Percentiles rank a stretch among this genome's conserved stretches.
Conservation (phyloP, 169 alveolate genomes). For the Cardiosporidium cionae region DNA sequence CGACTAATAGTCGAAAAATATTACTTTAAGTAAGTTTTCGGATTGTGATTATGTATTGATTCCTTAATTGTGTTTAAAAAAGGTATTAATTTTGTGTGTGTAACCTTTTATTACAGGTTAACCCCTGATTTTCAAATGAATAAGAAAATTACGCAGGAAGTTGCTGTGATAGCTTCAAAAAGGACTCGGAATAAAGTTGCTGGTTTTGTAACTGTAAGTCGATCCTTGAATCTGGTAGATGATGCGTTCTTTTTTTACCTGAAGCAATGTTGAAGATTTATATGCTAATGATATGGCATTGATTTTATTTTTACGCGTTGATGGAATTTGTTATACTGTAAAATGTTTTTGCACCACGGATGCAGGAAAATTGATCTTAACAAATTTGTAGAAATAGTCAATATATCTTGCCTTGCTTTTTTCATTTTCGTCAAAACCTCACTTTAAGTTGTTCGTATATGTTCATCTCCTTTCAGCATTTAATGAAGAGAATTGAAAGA, state of each 20-base stretch:
- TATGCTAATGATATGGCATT: too few species aligned
- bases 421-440: not conserved
- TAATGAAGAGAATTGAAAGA: slow-evolving; percentile 86
- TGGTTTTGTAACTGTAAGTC: slow-evolving; percentile 44
- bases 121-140: slow-evolving; percentile 97
- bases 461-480: slow-evolving; percentile 29
- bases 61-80: not conserved
- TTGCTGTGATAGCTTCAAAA: slow-evolving; percentile 96
- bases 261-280: not conserved
- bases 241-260: not conserved
- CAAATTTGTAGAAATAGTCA: too few species aligned
- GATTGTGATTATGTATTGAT: not conserved
- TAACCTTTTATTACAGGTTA: slow-evolving; percentile 25
- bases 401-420: not conserved
- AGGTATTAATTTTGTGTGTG: not conserved
- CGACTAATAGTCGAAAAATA: slow-evolving; percentile 96
- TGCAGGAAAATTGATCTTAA: too few species aligned
- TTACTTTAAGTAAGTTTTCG: slow-evolving; percentile 69
- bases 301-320: too few species aligned
- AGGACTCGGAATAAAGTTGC: slow-evolving; percentile 75
- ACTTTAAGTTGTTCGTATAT: not conserved
- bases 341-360: too few species aligned
- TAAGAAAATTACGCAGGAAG: slow-evolving; percentile 98
- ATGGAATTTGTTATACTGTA: too few species aligned
- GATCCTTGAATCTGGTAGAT: not conserved